A percentile compares a stretch with the other conserved stretches of the same genome.
These are phyloP conservation scores for Cryptosporidium sp. DNA, from an alignment of 169 alveolate genomes.

Conservation along the genomic window DNA sequence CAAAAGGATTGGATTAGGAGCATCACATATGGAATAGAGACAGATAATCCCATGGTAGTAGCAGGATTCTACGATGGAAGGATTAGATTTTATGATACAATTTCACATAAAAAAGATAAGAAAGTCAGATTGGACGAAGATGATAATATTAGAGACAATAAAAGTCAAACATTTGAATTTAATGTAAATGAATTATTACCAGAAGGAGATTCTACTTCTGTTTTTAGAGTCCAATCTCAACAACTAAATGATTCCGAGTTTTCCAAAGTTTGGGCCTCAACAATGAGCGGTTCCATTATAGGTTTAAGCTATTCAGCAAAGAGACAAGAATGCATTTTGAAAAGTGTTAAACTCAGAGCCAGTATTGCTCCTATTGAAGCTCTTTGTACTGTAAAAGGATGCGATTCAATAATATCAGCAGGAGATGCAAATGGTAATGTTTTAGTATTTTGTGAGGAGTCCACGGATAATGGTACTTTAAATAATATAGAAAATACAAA, in stretches of 20 bases:
- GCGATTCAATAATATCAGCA: conserved; percentile 34
- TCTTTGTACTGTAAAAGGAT: conserved; percentile 33
- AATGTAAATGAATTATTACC: conserved; percentile 7
- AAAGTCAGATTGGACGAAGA: background rate
- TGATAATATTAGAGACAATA: background rate
- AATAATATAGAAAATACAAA: background rate
- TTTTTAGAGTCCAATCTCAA: conserved; percentile 37
- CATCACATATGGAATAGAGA: background rate
- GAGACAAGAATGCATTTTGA: conserved; percentile 6
- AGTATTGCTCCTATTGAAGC: conserved; percentile 63
- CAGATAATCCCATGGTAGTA: conserved; percentile 58
- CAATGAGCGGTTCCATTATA: conserved; percentile 51
- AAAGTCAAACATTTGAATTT: conserved; percentile 1
- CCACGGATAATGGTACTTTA: background rate
- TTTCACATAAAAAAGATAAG: background rate
- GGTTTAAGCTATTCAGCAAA: conserved; percentile 29
- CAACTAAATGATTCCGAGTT: conserved; percentile 53
- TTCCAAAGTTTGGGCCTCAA: conserved; percentile 71
- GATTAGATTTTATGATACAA: conserved; percentile 36
- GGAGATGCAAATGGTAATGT: conserved; percentile 63
- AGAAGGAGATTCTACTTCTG: conserved; percentile 25
- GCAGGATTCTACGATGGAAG: conserved; percentile 41
- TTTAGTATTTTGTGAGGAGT: conserved; percentile 19
- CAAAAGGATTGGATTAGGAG: conserved; percentile 68
- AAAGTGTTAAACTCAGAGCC: conserved; percentile 8